Evolutionary conservation across 169 alveolate genomes (phyloP).

Genomic region (Theileria parva): DNA sequence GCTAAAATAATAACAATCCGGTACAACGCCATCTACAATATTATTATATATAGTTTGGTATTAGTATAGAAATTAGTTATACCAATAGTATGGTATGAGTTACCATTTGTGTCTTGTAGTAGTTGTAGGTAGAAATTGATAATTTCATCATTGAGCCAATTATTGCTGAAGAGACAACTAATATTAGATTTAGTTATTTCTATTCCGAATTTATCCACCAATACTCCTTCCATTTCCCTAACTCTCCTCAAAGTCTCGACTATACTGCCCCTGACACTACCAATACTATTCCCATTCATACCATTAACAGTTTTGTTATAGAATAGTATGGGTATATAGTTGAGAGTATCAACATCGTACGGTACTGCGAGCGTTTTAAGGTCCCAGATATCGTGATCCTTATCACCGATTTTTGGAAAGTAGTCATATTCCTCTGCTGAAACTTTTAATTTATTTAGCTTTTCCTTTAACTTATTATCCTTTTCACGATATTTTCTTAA

Average conservation of each 20-base stretch:
- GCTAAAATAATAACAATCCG: slow-evolving; percentile 76
- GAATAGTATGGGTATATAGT: slow-evolving; percentile 27
- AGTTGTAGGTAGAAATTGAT: slow-evolving; percentile 83
- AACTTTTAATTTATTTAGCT: background rate
- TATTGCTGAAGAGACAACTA: slow-evolving; percentile 73
- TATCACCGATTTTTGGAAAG: slow-evolving; percentile 36
- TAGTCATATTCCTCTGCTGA: slow-evolving; percentile 6
- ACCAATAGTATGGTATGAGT: background rate
- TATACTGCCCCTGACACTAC: background rate
- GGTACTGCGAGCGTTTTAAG: background rate
- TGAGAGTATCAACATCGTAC: background rate
- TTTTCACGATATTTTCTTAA: background rate
- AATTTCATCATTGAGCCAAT: slow-evolving; percentile 87
- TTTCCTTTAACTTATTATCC: slow-evolving; percentile 5
- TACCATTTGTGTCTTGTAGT: slow-evolving; percentile 80
- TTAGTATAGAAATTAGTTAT: too few species aligned
- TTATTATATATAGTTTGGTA: too few species aligned
- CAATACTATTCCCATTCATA: slow-evolving; percentile 13
- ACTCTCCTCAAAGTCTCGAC: background rate
- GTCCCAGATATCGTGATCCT: slow-evolving; percentile 50
- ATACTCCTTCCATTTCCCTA: slow-evolving; percentile 1
- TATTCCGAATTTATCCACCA: slow-evolving; percentile 54
- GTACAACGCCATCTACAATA: slow-evolving; percentile 31
- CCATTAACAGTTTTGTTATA: background rate
- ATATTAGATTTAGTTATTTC: slow-evolving; percentile 49